A percentile compares a stretch with the other conserved stretches of the same genome.
phyloP scores from a whole-genome alignment of 1,139 yeast species.

The Candida sp. region DNA sequence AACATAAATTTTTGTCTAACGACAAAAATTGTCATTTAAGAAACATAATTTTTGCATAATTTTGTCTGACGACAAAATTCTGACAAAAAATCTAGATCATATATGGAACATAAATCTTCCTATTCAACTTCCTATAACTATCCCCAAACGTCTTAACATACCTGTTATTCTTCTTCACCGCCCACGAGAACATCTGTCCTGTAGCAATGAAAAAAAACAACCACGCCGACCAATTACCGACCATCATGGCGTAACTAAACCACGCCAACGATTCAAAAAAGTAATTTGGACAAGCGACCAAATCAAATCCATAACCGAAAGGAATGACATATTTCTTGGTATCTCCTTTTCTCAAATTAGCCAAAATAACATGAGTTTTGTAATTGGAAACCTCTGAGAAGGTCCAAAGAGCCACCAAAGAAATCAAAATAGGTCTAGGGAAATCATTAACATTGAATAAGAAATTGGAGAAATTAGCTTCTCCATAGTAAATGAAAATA shows the following conservation, averaged over 20 bases:
- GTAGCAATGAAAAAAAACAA: conserved; percentile 70
- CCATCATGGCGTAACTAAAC: conserved; percentile 64
- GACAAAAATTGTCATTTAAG: no score
- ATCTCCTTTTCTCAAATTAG: conserved; percentile 50
- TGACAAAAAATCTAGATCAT: no score
- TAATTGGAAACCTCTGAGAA: conserved; percentile 72
- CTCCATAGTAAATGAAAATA: conserved; percentile 62
- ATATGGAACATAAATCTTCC: conserved; percentile 64
- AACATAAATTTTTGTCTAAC: no score
- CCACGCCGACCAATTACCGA: conserved; percentile 76
- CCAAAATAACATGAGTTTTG: conserved; percentile 60
- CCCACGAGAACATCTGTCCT: conserved; percentile 80
- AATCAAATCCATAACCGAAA: conserved; percentile 42
- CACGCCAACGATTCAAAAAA: conserved; percentile 81
- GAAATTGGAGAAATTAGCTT: conserved; percentile 23
- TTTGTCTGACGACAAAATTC: no score
- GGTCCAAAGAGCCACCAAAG: conserved; percentile 50
- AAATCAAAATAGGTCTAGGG: conserved; percentile 18
- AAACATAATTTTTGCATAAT: no score
- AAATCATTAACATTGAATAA: conserved; percentile 32
- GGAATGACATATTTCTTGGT: conserved; percentile 37
- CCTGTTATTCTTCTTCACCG: conserved; percentile 65
- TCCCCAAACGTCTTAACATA: conserved; percentile 72
- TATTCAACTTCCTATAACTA: conserved; percentile 62
- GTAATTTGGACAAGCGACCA: conserved; percentile 76